Conservation (phyloP, 2,329 filamentous ascomycete genomes). For the Cordyceps cicadae region DNA sequence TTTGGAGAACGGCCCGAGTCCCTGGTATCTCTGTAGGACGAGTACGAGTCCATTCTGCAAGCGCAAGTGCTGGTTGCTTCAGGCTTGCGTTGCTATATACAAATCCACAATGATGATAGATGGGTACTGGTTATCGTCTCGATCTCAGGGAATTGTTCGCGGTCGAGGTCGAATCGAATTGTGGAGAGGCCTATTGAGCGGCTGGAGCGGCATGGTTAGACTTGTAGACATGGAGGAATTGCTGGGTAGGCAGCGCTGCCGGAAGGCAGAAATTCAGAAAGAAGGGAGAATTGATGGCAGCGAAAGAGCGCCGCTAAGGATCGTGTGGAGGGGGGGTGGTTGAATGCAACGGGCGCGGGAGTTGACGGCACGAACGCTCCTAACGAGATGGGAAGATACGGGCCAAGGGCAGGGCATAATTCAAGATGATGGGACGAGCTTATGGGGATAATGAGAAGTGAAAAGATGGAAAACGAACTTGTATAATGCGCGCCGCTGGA, state of each 20-base stretch:
- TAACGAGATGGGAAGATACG: neutral
- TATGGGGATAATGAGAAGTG: neutral
- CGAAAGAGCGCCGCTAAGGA: slow-evolving; percentile 6
- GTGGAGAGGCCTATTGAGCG: slow-evolving; percentile 2
- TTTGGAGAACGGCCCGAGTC: slow-evolving; percentile 39
- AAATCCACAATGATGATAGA: neutral
- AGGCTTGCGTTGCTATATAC: neutral
- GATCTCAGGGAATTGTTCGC: neutral
- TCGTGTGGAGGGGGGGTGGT: neutral
- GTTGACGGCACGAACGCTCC: neutral
- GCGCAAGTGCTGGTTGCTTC: neutral
- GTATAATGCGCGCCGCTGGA: slow-evolving; percentile 7
- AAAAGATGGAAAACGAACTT: slow-evolving; percentile 8
- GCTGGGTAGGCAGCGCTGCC: neutral
- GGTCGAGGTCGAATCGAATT: neutral
- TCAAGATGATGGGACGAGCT: slow-evolving; percentile 5
- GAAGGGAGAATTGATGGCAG: neutral
- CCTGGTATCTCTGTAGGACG: slow-evolving; percentile 40
- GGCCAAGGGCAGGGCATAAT: neutral
- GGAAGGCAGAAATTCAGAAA: slow-evolving; percentile 2
- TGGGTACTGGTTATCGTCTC: neutral
- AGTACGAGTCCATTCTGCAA: slow-evolving; percentile 10
- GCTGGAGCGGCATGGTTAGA: slow-evolving; percentile 7
- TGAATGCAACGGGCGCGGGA: neutral
- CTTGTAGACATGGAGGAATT: neutral